phyloP scores from a whole-genome alignment of 176 grass and related monocot species.

The Tillandsia leiboldiana region DNA sequence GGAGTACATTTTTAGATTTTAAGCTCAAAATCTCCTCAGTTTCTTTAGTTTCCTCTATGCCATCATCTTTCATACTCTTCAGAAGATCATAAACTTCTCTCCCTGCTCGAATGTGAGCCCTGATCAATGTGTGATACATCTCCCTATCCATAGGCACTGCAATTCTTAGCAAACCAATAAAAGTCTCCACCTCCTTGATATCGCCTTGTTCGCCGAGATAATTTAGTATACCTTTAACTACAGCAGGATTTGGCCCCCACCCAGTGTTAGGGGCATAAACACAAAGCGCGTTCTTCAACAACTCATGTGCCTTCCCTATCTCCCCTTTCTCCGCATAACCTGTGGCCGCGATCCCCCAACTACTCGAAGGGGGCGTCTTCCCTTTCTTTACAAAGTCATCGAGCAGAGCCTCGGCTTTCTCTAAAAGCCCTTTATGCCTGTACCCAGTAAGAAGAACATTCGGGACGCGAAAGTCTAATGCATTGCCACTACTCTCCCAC shows the following conservation, averaged over 20 bases:
- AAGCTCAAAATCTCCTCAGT: constrained; percentile 18
- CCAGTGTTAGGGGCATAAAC: constrained; percentile 36
- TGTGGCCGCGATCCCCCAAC: constrained; percentile 60
- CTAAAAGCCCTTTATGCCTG: constrained; percentile 41
- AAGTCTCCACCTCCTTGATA: constrained; percentile 46
- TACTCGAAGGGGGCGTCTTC: constrained; percentile 43
- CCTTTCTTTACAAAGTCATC: constrained; percentile 45
- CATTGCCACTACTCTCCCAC: constrained; percentile 52
- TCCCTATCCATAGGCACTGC: constrained; percentile 39
- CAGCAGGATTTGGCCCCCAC: constrained; percentile 42
- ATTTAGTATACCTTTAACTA: constrained; percentile 48
- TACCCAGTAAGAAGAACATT: constrained; percentile 59
- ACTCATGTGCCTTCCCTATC: constrained; percentile 46
- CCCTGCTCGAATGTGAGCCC: constrained; percentile 35
- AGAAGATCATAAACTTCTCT: constrained; percentile 31
- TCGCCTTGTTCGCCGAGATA: constrained; percentile 47
- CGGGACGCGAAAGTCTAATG: constrained; percentile 49
- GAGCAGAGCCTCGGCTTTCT: constrained; percentile 53
- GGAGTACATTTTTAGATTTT: neutral
- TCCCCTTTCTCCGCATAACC: constrained; percentile 53
- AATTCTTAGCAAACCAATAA: constrained; percentile 49
- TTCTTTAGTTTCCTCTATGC: constrained; percentile 24
- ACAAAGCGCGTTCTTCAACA: constrained; percentile 52
- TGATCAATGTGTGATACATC: constrained; percentile 54
- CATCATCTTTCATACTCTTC: constrained; percentile 37